Percentiles rank a stretch among this genome's conserved stretches.
Conservation (phyloP, 768 basidiomycete genomes). For the Glaciozyma martinii region DNA sequence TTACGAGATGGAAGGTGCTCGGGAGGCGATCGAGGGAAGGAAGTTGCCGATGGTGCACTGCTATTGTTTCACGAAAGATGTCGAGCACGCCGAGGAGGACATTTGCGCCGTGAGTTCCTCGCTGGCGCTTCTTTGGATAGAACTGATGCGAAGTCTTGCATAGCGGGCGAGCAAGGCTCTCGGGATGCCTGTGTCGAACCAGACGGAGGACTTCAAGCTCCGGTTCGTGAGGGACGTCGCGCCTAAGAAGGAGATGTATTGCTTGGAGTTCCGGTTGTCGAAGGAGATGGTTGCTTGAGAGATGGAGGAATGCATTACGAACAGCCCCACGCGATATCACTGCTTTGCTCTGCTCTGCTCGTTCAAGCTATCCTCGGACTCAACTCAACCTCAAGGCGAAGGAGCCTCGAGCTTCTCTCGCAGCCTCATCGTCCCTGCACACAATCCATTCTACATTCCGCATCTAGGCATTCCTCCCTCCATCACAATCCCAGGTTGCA, state of each 20-base stretch:
- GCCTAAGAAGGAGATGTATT: conserved; percentile 96
- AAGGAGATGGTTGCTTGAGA: conserved; percentile 40
- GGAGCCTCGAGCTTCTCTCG: no score
- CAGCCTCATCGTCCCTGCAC: no score
- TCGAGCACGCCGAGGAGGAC: conserved; percentile 63
- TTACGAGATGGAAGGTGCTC: conserved; percentile 34
- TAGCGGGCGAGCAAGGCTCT: conserved; percentile 26
- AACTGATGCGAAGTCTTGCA: conserved; percentile 36
- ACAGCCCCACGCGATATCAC: no score
- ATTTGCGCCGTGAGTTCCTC: conserved; percentile 60
- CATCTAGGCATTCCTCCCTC: background rate
- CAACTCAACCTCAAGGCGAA: no score
- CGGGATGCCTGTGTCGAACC: conserved; percentile 44
- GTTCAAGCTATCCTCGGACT: no score
- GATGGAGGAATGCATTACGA: no score
- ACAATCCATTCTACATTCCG: no score
- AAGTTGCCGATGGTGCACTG: conserved; percentile 87
- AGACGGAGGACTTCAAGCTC: conserved; percentile 40
- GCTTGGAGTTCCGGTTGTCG: conserved; percentile 75
- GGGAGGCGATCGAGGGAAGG: conserved; percentile 19
- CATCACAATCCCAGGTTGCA: background rate
- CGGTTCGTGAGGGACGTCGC: conserved; percentile 86
- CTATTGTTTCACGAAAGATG: conserved; percentile 87
- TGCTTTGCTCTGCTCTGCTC: no score
- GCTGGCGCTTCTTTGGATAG: conserved; percentile 36